Conservation (phyloP, 345 rosid species). For the Arabidopsis arenosa region DNA sequence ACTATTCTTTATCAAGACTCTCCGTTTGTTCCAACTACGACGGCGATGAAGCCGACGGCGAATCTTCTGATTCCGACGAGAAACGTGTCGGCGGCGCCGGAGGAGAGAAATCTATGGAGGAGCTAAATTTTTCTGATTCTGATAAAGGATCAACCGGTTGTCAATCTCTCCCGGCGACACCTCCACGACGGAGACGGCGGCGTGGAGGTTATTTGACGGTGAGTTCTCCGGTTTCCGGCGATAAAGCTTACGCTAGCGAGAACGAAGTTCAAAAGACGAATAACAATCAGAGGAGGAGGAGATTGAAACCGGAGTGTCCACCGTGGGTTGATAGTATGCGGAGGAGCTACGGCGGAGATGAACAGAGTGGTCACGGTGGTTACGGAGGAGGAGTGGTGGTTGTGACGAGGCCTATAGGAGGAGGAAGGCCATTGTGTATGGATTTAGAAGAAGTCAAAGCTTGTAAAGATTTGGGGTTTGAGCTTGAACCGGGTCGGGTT, state of each 20-base stretch:
- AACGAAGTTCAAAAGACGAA: slow-evolving; percentile 58
- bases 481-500: slow-evolving; percentile 63
- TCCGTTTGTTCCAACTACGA: slow-evolving; percentile 45
- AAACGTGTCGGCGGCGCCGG: background rate
- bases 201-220: background rate
- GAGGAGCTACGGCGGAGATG: slow-evolving; percentile 37
- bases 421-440: slow-evolving; percentile 81
- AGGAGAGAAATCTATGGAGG: slow-evolving; percentile 28
- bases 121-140: slow-evolving; percentile 39
- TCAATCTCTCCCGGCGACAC: slow-evolving; percentile 44
- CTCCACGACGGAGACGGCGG: slow-evolving; percentile 36
- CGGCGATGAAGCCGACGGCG: slow-evolving; percentile 44
- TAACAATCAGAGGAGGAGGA: slow-evolving; percentile 51
- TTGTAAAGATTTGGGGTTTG: slow-evolving; percentile 91
- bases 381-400: slow-evolving; percentile 62
- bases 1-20: slow-evolving; percentile 39
- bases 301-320: slow-evolving; percentile 42
- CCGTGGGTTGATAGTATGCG: slow-evolving; percentile 48
- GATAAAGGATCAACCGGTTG: slow-evolving; percentile 40
- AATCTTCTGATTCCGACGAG: slow-evolving; percentile 36
- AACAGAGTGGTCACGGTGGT: slow-evolving; percentile 44
- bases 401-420: slow-evolving; percentile 85
- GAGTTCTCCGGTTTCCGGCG: slow-evolving; percentile 29
- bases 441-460: slow-evolving; percentile 88
- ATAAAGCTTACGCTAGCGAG: slow-evolving; percentile 81